Evolutionary conservation across 352 stramenopile genomes (phyloP), one percentile per base, ranked within the genome.

Genomic region (Phytophthora parvispora): DNA sequence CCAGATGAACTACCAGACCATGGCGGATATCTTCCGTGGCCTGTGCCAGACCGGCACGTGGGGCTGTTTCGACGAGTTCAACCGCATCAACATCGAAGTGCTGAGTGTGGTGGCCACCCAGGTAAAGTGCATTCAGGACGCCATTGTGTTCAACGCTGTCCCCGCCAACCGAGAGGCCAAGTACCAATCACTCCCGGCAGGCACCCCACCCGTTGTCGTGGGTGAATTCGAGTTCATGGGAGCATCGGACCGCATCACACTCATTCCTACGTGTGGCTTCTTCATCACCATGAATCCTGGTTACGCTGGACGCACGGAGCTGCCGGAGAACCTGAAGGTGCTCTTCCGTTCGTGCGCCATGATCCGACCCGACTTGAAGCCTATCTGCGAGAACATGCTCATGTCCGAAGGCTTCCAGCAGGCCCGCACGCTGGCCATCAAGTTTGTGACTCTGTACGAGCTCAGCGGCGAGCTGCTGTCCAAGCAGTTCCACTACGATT

Each of bases 281-380:
- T 98, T 98, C 72, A 98, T 98, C 64, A 98, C 95, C 9, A 98
- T 98, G 95, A 98, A 98, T 76, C 95, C 94, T 9, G 95, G 95
- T 7, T 98, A 98, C 56, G 92, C 92, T 12, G 95, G 87, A 12
- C 87, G 89, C 4, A 95, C 87, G 0, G 88, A 98, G 55, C 79
- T 98, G 6, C 90, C 91, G 6, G 91, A 96, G 53, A 98, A 97
- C 52, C 64, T 98, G 1, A 98, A 98, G 60, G 91, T 96, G 64
- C 77, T 98, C n/a, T 97, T 97, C 77, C 88, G 89, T 2, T 96
- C 87, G 71, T 99, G 77, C 67, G 97, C 77, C 74, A 98, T 93
- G 98, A 99, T 99, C 63, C 92, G 95, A 59, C 97, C 97, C 1
- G 97, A 99, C 64, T 86, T 99, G 53, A 96, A 92, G 22, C 87